Evolutionary conservation across 1,284 basidiomycete genomes (phyloP).

Genomic region (Hemileccinum hortonii): DNA sequence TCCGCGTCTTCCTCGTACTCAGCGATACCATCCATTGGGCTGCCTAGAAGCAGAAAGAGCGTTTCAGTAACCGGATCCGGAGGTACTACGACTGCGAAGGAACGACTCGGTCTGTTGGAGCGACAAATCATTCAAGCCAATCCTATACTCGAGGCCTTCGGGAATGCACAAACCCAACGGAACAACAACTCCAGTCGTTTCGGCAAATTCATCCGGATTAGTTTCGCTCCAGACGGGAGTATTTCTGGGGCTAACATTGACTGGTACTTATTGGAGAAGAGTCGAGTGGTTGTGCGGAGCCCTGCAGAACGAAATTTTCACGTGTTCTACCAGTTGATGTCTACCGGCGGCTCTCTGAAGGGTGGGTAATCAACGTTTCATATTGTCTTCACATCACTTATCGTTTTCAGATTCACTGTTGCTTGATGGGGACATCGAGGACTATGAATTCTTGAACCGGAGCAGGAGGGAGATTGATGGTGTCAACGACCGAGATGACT

Average conservation of each 20-base stretch:
- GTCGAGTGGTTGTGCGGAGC: conserved; percentile 86
- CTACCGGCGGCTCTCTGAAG: conserved; percentile 63
- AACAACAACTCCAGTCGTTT: conserved; percentile 99
- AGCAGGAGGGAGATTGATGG: conserved; percentile 91
- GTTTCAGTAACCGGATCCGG: conserved; percentile 45
- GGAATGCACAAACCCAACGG: conserved; percentile 97
- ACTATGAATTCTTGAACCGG: conserved; percentile 91
- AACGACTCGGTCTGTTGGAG: conserved; percentile 85
- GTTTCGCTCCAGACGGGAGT: conserved; percentile 90
- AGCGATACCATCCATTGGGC: conserved; percentile 55
- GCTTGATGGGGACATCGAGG: conserved; percentile 72
- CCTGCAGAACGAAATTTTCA: conserved; percentile 94
- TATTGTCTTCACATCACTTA: conserved; percentile 4
- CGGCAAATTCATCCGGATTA: conserved; percentile 97
- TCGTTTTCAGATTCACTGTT: conserved; percentile 66
- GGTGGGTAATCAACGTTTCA: conserved; percentile 42
- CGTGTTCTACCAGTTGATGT: conserved; percentile 92
- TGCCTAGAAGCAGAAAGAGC: conserved; percentile 55
- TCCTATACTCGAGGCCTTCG: conserved; percentile 97
- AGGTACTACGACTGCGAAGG: conserved; percentile 55
- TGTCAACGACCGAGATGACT: conserved; percentile 90
- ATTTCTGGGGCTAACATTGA: conserved; percentile 99
- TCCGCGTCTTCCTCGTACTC: conserved; percentile 47
- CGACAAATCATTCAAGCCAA: conserved; percentile 98
- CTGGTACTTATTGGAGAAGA: conserved; percentile 99